Conservation (phyloP, 108 stramenopile genomes). For the Pseudonitzschia delicatissima region DNA sequence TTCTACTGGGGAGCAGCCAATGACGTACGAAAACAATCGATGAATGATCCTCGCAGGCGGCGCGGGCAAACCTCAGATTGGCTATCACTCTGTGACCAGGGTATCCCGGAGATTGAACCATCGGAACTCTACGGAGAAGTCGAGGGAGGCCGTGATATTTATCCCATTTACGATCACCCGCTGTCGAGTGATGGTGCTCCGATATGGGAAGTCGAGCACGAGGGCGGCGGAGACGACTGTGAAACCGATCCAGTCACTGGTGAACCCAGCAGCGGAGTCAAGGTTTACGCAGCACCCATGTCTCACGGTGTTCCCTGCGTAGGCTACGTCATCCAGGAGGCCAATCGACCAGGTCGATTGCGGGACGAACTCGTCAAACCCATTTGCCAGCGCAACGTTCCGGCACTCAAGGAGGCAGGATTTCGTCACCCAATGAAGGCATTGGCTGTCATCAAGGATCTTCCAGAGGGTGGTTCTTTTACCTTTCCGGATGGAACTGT, state of each 20-base stretch:
- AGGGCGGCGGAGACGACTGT: constrained; percentile 20
- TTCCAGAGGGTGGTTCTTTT: constrained; percentile 65
- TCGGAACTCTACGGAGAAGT: constrained; percentile 53
- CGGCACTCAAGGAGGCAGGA: constrained; percentile 63
- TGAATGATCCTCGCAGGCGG: no score
- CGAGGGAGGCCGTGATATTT: constrained; percentile 66
- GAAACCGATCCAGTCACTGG: no score
- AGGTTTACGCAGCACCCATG: constrained; percentile 90
- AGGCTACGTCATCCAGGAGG: constrained; percentile 89
- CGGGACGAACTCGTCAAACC: constrained; percentile 74
- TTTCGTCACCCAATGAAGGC: constrained; percentile 82
- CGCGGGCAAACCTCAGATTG: constrained; percentile 56
- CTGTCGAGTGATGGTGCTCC: constrained; percentile 67
- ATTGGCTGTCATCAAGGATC: constrained; percentile 80
- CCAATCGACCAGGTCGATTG: constrained; percentile 75
- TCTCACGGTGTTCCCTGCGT: constrained; percentile 93
- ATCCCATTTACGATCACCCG: constrained; percentile 76
- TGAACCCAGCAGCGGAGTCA: constrained; percentile 45
- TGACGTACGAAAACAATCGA: constrained; percentile 43
- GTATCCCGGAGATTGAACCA: constrained; percentile 35
- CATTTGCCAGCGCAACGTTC: constrained; percentile 69
- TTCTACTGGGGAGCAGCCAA: constrained; percentile 11
- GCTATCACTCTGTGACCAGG: constrained; percentile 59
- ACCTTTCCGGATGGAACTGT: constrained; percentile 93
- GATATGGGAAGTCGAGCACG: constrained; percentile 81